phyloP scores from a whole-genome alignment of 1,139 yeast genomes.

The Candida anutae region DNA sequence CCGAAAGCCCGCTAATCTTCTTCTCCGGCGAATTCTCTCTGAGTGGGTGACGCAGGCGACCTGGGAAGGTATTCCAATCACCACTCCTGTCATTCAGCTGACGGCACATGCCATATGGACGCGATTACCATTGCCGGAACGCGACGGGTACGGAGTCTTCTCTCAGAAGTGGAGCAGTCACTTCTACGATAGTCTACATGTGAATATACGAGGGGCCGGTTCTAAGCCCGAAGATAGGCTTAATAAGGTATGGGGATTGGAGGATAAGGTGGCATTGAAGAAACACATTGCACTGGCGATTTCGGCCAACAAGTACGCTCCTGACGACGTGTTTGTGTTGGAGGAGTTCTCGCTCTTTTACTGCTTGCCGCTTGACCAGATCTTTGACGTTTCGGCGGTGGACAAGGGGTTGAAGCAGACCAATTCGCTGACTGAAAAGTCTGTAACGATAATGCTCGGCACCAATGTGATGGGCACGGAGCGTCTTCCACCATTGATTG shows the following conservation, averaged over 20 bases:
- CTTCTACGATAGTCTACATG: slow-evolving; percentile 47
- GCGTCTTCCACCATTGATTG: slow-evolving; percentile 50
- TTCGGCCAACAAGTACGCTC: slow-evolving; percentile 28
- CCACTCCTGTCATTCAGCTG: slow-evolving; percentile 56
- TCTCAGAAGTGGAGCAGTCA: slow-evolving; percentile 61
- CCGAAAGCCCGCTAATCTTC: slow-evolving; percentile 48
- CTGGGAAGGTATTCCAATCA: slow-evolving; percentile 61
- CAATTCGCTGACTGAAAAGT: slow-evolving; percentile 43
- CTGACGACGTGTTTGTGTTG: slow-evolving; percentile 49
- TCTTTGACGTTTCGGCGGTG: slow-evolving; percentile 40
- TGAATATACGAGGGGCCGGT: slow-evolving; percentile 39
- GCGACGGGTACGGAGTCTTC: slow-evolving; percentile 59
- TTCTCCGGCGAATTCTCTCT: slow-evolving; percentile 48
- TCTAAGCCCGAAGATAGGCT: slow-evolving; percentile 32
- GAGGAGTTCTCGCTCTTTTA: slow-evolving; percentile 59
- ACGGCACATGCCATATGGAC: slow-evolving; percentile 63
- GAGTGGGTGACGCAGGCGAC: slow-evolving; percentile 66
- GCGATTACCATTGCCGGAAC: slow-evolving; percentile 42
- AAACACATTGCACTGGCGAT: slow-evolving; percentile 26
- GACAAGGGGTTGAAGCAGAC: slow-evolving; percentile 40
- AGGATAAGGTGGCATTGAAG: slow-evolving; percentile 43
- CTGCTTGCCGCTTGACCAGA: slow-evolving; percentile 54
- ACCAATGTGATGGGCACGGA: slow-evolving; percentile 58
- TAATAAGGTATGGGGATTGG: slow-evolving; percentile 55
- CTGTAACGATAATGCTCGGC: slow-evolving; percentile 56